A percentile compares a stretch with the other conserved stretches of the same genome.
These are phyloP conservation scores for Haplosporangium sp. DNA, from an alignment of 371 early-diverging fungal species.

Conservation along the genomic window DNA sequence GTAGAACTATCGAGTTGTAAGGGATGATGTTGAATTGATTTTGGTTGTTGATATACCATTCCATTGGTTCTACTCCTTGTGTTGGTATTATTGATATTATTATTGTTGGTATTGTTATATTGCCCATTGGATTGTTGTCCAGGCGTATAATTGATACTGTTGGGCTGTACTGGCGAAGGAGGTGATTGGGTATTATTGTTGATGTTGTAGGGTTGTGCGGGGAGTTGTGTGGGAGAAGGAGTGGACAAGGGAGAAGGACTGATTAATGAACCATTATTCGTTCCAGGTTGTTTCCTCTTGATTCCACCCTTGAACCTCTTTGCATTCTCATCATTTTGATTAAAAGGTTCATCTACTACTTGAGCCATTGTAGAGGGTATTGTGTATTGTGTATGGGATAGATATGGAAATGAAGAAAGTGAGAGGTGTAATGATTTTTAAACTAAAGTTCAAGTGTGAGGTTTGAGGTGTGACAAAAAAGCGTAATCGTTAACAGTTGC, in stretches of 20 bases:
- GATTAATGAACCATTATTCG: not conserved
- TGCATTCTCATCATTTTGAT: conserved; percentile 39
- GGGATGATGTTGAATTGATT: conserved; percentile 40
- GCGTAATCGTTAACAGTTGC: not conserved
- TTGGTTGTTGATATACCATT: conserved; percentile 45
- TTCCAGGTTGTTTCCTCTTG: conserved; percentile 41
- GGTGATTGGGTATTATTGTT: too few species aligned
- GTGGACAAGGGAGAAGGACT: conserved; percentile 4
- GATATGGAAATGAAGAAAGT: not conserved
- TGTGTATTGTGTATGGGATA: not conserved
- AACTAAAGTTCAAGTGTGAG: too few species aligned
- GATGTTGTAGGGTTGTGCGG: not conserved
- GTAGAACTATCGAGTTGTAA: conserved; percentile 21
- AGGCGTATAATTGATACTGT: not conserved
- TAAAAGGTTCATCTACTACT: conserved; percentile 26
- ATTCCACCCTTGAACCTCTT: conserved; percentile 34
- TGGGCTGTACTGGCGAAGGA: not conserved
- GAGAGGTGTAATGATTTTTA: not conserved
- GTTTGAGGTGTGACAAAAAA: not conserved
- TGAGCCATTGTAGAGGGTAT: conserved; percentile 19
- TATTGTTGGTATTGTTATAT: not conserved
- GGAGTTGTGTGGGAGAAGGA: conserved; percentile 13
- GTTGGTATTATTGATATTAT: not conserved
- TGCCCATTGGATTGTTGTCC: not conserved
- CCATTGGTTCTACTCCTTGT: conserved; percentile 1